These are phyloP conservation scores for Rhododendron ferrugineum DNA, from an alignment of 148 eudicot species.

Conservation along the genomic window DNA sequence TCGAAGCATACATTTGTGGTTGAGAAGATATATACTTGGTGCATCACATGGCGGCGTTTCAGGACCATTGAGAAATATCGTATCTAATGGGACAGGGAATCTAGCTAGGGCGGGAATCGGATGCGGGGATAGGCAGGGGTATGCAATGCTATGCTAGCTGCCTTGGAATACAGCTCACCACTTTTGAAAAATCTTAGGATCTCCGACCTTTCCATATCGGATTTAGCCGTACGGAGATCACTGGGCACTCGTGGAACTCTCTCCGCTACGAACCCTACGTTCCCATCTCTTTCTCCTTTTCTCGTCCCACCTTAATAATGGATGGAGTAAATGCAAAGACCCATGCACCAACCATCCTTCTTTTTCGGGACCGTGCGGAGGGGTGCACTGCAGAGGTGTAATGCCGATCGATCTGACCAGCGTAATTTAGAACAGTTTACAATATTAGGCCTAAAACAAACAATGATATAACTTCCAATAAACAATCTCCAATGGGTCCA, in stretches of 20 bases:
- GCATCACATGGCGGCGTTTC: not conserved
- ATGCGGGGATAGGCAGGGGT: not conserved
- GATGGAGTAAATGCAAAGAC: too few relatives aligned
- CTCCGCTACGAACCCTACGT: not conserved
- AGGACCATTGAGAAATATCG: not conserved
- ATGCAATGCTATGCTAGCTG: not conserved
- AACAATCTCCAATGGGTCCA: too few relatives aligned
- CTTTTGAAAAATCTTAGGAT: slow-evolving; percentile 9
- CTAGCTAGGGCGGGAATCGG: not conserved
- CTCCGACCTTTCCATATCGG: not conserved
- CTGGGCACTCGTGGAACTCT: slow-evolving; percentile 2
- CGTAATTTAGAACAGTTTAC: too few relatives aligned
- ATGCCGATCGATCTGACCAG: too few relatives aligned
- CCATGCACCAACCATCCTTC: too few relatives aligned
- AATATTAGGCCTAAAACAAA: too few relatives aligned
- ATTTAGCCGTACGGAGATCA: not conserved
- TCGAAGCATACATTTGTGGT: not conserved
- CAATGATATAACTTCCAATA: too few relatives aligned
- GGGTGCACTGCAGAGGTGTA: too few relatives aligned
- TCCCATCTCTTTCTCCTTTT: not conserved
- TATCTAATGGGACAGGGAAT: not conserved
- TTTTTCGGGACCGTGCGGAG: too few relatives aligned
- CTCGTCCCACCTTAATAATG: too few relatives aligned
- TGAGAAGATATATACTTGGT: not conserved
- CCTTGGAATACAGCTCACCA: slow-evolving; percentile 12